Base-by-base conservation (phyloP, 148 eudicot genomes). In the Spergularia bocconei region DNA sequence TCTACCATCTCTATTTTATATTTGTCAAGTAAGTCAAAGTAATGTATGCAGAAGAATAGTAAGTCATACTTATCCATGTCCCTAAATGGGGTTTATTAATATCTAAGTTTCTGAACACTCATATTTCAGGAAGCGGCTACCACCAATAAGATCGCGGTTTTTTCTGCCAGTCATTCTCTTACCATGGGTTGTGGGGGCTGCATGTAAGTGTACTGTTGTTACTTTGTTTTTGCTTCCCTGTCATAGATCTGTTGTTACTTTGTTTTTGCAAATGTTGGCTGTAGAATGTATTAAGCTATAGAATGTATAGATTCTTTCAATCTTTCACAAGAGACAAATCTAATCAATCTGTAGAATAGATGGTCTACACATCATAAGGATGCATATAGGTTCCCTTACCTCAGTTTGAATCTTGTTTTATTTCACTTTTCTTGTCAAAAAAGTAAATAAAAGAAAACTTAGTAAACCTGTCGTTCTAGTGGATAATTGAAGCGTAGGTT, bases 171-270 rank as follows among this genome's bases (percentile, higher is more conserved):
- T 84, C 70, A 75, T 88, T 79, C 91, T 93, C 58, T 78, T 89
- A 65, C 98, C 98, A 38, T 93, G 98, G 98, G 56, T 93, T 83
- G 88, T 83, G 68, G 82, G 77, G 53, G 85, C 97, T 84, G 81
- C 88, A 62, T 38, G 97, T 91, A 89, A 87, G 94, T 73, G 5
- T 63, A 47, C 17, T 29, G 29, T 25, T 63, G 47, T 61, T 60
- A 50, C 55, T 29, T 66, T 55, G 2, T 19, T 63, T 33, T 75
- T 17, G 11, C 57, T 44, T 20, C 33, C 3, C 8, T 73, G 2
- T 20, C 8, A 3, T 70, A n/a, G 13, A 33, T 47, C 2, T 29
- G 29, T 25, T 63, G 47, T 61, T 60, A 50, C 55, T 29, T 66
- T 55, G 2, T 19, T 63, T 33, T 75, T 17, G 48, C 48, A 44